Evolutionary conservation across 257 asterid species (phyloP).

Genomic region (Solanum rostratum): DNA sequence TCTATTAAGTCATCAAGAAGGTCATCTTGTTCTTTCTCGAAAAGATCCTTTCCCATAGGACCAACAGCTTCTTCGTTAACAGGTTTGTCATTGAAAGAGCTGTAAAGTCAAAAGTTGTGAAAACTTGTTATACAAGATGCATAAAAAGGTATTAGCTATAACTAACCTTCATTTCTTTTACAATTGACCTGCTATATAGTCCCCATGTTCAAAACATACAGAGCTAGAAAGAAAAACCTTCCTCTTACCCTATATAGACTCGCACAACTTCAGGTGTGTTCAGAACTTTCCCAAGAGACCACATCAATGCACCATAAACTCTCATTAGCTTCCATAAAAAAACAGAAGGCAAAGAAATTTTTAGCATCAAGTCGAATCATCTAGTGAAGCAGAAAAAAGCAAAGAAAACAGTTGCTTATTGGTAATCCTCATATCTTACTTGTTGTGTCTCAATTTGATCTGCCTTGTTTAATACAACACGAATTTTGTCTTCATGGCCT

Average conservation of each 20-base stretch:
- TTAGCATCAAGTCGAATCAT: not conserved
- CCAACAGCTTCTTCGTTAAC: conserved; percentile 51
- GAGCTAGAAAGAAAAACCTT: not conserved
- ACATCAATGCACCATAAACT: conserved; percentile 97
- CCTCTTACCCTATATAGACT: conserved; percentile 78
- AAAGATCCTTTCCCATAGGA: conserved; percentile 74
- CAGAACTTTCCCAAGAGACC: conserved; percentile 97
- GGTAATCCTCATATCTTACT: conserved; percentile 21
- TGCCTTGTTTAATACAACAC: conserved; percentile 87
- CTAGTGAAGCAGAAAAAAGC: not conserved
- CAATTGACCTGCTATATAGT: not conserved
- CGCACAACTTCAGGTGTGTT: conserved; percentile 91
- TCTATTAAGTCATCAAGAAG: conserved; percentile 80
- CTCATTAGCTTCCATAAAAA: conserved; percentile 61
- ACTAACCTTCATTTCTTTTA: not conserved
- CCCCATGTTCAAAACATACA: not conserved
- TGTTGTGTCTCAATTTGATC: conserved; percentile 97
- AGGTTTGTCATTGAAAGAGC: conserved; percentile 87
- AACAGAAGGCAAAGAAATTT: not conserved
- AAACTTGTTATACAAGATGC: not conserved
- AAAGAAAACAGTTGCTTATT: not conserved
- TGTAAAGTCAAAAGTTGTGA: conserved; percentile 3
- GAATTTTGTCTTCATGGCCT: conserved; percentile 94
- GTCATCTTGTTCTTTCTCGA: conserved; percentile 92
- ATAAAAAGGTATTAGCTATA: not conserved